Evolutionary conservation across 2,329 filamentous ascomycete species (phyloP).

Genomic region (Phialophora tarda): DNA sequence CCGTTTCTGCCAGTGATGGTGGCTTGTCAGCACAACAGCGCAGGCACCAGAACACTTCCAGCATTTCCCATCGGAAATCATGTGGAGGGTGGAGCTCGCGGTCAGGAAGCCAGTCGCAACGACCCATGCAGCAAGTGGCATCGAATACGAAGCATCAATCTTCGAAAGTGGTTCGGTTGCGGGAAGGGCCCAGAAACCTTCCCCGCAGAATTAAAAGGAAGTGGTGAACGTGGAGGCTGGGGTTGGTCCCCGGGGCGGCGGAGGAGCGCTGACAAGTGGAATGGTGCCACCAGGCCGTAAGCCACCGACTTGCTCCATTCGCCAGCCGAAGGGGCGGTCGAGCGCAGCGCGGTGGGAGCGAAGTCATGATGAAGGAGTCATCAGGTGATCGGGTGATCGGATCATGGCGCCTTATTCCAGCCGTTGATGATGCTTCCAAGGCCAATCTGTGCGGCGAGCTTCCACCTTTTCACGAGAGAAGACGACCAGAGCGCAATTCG

Average conservation of each 20-base stretch:
- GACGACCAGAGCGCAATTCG: background rate
- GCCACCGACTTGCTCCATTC: conserved; percentile 6
- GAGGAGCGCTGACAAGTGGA: conserved; percentile 6
- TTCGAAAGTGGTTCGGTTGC: background rate
- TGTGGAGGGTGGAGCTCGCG: conserved; percentile 23
- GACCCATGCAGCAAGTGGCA: background rate
- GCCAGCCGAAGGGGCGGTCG: conserved; percentile 8
- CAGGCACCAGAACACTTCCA: background rate
- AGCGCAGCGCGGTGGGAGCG: background rate
- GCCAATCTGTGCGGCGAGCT: conserved; percentile 4
- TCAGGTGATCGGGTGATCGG: conserved; percentile 10
- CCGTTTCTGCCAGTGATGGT: conserved; percentile 9
- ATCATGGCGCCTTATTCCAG: conserved; percentile 14
- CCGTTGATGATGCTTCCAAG: background rate
- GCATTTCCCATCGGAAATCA: conserved; percentile 10
- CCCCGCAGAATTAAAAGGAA: conserved; percentile 14
- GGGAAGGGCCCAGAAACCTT: conserved; percentile 1
- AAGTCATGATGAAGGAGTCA: background rate
- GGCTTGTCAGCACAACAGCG: background rate
- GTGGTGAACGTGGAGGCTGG: conserved; percentile 18
- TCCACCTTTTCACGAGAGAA: background rate
- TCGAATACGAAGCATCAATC: conserved; percentile 16
- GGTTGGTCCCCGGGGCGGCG: conserved; percentile 13
- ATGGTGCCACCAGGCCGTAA: conserved; percentile 7
- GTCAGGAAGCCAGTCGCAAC: background rate